phyloP scores from a whole-genome alignment of 148 eudicot species.

The Spergularia marina region DNA sequence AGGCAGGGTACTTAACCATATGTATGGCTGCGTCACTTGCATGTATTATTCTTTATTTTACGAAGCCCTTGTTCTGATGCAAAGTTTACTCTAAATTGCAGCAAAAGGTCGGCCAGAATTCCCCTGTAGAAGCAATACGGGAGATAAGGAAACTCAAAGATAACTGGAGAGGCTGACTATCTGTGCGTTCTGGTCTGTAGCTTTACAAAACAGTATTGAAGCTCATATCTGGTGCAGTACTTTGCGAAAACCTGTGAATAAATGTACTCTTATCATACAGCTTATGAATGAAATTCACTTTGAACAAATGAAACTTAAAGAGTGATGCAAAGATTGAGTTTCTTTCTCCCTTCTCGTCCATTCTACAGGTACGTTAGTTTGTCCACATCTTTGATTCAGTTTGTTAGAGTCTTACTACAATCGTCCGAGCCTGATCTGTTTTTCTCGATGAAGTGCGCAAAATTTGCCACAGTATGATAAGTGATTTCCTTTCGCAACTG shows the following conservation, averaged over 20 bases:
- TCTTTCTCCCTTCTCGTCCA: background rate
- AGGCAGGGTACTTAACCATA: background rate
- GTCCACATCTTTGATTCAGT: no score
- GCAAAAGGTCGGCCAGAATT: constrained; percentile 57
- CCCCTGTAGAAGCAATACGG: constrained; percentile 66
- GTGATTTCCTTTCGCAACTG: no score
- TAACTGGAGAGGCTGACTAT: constrained; percentile 69
- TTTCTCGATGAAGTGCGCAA: no score
- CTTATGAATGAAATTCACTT: background rate
- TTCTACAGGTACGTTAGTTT: background rate
- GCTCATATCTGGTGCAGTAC: background rate
- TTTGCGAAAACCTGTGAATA: background rate
- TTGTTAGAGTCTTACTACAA: no score
- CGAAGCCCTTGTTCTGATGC: constrained; percentile 2
- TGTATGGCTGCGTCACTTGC: background rate
- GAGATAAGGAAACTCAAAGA: constrained; percentile 82
- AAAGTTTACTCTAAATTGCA: constrained; percentile 25
- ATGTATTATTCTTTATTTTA: background rate
- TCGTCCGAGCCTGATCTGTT: no score
- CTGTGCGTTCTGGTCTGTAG: constrained; percentile 17
- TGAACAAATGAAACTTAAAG: background rate
- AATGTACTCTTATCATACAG: background rate
- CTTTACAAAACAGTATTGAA: constrained; percentile 6
- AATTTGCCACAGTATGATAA: no score
- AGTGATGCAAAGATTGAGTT: constrained; percentile 4